Percentiles rank a stretch among this genome's conserved stretches.
Conservation (phyloP, 1,284 basidiomycete species). For the Ustilago loliicola region DNA sequence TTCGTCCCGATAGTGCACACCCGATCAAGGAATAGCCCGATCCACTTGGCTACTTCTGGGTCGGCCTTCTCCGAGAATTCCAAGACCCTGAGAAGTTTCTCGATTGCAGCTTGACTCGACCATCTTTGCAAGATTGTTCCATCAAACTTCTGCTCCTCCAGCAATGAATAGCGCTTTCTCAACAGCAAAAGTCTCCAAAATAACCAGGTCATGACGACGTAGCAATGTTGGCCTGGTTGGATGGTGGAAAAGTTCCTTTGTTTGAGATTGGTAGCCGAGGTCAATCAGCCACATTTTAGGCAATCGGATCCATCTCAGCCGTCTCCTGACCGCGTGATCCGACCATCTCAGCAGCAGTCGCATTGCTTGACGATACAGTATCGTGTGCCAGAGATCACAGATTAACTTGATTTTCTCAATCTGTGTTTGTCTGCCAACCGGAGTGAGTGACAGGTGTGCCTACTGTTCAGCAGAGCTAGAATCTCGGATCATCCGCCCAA, state of each 20-base stretch:
- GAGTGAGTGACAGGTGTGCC: background rate
- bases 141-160: too few relatives aligned
- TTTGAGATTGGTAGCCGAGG: background rate
- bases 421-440: background rate
- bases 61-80: constrained; percentile 19
- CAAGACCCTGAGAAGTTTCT: constrained; percentile 14
- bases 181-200: too few relatives aligned
- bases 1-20: background rate
- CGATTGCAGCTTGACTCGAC: background rate
- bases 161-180: too few relatives aligned
- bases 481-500: background rate
- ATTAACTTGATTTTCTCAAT: too few relatives aligned
- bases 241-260: background rate
- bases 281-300: background rate
- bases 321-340: constrained; percentile 1
- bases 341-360: background rate
- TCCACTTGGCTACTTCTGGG: too few relatives aligned
- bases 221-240: background rate
- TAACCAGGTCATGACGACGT: background rate
- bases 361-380: background rate
- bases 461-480: too few relatives aligned
- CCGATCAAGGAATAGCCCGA: too few relatives aligned
- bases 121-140: too few relatives aligned
- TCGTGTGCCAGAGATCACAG: too few relatives aligned
- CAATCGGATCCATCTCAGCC: constrained; percentile 3